A percentile compares a stretch with the other conserved stretches of the same genome.
Conservation (phyloP, 2,329 filamentous ascomycete genomes). For the Colletotrichum liaoningense region DNA sequence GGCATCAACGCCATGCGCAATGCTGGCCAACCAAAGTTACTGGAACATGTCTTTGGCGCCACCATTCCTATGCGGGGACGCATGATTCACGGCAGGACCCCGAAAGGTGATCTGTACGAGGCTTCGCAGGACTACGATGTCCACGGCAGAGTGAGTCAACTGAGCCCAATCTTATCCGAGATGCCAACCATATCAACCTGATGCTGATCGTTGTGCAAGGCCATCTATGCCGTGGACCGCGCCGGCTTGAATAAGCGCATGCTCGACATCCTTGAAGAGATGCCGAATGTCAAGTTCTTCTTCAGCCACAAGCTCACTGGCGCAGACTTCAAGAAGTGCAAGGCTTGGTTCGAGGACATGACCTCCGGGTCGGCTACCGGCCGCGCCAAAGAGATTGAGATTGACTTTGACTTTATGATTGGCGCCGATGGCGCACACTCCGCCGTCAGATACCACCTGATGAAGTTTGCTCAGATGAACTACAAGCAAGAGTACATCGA, state of each 20-base stretch:
- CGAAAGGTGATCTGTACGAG: slow-evolving; percentile 76
- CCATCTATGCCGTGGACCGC: slow-evolving; percentile 87
- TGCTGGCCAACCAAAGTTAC: slow-evolving; percentile 73
- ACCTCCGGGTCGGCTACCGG: slow-evolving; percentile 47
- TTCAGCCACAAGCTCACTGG: slow-evolving; percentile 96
- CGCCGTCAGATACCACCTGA: slow-evolving; percentile 88
- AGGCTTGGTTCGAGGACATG: slow-evolving; percentile 86
- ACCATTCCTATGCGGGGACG: slow-evolving; percentile 95
- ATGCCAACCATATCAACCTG: background rate
- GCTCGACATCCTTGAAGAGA: slow-evolving; percentile 82
- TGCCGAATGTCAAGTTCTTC: slow-evolving; percentile 90
- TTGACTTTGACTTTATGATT: slow-evolving; percentile 91
- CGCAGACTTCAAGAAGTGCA: slow-evolving; percentile 82
- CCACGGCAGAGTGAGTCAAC: slow-evolving; percentile 77
- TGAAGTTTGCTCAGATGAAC: slow-evolving; percentile 93
- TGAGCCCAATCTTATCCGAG: background rate
- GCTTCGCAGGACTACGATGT: slow-evolving; percentile 91
- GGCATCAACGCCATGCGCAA: slow-evolving; percentile 89
- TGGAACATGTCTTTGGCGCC: slow-evolving; percentile 78
- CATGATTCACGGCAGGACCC: slow-evolving; percentile 87
- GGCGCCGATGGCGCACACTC: slow-evolving; percentile 97
- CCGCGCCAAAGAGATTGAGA: slow-evolving; percentile 78
- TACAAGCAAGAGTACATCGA: slow-evolving; percentile 97
- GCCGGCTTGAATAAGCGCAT: slow-evolving; percentile 84
- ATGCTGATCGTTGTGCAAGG: slow-evolving; percentile 57